Conservation (phyloP, 768 basidiomycete genomes). For the Suillus americanus region DNA sequence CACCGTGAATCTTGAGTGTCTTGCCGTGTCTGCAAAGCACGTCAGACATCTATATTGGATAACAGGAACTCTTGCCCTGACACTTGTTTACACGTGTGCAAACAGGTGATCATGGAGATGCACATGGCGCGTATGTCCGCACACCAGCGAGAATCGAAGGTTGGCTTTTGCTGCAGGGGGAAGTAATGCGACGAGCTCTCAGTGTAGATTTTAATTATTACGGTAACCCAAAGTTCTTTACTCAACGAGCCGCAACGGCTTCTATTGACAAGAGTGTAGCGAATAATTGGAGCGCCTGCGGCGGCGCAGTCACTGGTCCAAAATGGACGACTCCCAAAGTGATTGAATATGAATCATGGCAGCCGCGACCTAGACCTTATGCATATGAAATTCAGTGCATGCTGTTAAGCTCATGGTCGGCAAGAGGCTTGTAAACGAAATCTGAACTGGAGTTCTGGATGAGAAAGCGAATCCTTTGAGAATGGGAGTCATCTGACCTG, state of each 20-base stretch:
- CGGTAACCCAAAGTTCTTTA: neutral
- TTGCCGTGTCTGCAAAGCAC: neutral
- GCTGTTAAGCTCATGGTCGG: neutral
- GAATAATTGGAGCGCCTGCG: neutral
- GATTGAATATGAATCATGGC: neutral
- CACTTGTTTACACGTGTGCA: conserved; percentile 1
- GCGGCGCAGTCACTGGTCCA: neutral
- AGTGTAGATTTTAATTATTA: neutral
- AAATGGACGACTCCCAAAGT: neutral
- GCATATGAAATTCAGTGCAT: neutral
- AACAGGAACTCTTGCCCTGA: neutral
- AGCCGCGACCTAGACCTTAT: neutral
- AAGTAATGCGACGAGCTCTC: neutral
- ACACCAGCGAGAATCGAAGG: neutral
- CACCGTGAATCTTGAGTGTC: neutral
- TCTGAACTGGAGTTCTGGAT: neutral
- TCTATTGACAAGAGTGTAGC: neutral
- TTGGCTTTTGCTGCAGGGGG: neutral
- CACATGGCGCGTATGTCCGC: neutral
- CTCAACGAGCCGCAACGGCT: neutral
- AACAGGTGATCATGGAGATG: neutral
- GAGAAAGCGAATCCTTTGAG: neutral
- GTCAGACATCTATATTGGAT: neutral
- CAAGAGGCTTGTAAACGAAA: neutral
- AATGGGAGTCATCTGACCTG: too few species aligned